Base-by-base conservation (phyloP, 2,329 filamentous ascomycete species). In the Basipetospora chlamydospora region DNA sequence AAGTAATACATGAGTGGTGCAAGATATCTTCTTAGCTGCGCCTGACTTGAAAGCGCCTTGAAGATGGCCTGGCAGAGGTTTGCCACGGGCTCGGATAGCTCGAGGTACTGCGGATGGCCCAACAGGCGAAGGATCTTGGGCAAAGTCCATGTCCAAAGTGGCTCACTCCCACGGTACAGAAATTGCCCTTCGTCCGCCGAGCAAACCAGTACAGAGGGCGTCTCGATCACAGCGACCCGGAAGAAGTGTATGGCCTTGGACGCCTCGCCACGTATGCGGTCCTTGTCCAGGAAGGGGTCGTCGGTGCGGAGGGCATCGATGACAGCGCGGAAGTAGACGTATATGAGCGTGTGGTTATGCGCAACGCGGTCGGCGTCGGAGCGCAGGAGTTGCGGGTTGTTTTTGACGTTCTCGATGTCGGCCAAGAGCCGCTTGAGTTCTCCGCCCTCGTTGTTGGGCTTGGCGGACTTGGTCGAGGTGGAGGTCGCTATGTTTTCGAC, bases 281-380 rank as follows among this genome's bases (percentile, higher is more conserved):
- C 62, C 35, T 56, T 59, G 43, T 73, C 61, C 40, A 73, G 65
- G 51, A 86, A 81, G 3, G 74, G 76, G 46, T 86, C 73, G 47
- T 85, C 73, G 49, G 72, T 66, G 44, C 68, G 67, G 32, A 82
- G 64, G 30, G 67, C 67, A 45, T 86, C 80, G 10, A 95, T 63
- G 16, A 85, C 80, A 40, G 84, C 81, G 50, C 82, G 78, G 34
- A 80, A 68, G 46, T 90, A 81, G 43, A 94, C 80, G 49, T 82
- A 86, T 36, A 94, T 77, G 34, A 95, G 70, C 57, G 86, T 81
- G 48, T 86, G 80, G 46, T 92, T 88, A 52, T 92, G 77, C 35
- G 77, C 70, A 30, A 81, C 58, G 44, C 80, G 77, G 30, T 81
- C 75, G 43, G 78, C 71, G 2, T 64, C 50, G 10, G 72, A 68